phyloP scores from a whole-genome alignment of 495 filamentous ascomycete species.

The Xylaria scruposa region DNA sequence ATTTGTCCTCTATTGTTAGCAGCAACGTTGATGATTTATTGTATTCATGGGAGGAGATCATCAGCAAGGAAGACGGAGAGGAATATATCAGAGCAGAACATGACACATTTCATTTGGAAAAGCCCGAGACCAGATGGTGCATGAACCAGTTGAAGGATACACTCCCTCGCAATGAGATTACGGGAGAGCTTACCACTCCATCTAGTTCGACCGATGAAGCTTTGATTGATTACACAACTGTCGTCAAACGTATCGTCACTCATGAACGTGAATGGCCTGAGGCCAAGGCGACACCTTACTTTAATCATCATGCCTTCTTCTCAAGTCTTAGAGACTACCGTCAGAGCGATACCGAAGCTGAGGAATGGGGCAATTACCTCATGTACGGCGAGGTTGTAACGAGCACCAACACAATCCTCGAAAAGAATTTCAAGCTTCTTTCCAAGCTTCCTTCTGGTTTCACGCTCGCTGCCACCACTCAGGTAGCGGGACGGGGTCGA shows the following conservation, averaged over 20 bases:
- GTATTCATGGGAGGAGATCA: slow-evolving; percentile 68
- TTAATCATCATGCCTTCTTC: slow-evolving; percentile 84
- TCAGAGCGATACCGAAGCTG: slow-evolving; percentile 57
- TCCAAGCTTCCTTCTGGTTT: slow-evolving; percentile 79
- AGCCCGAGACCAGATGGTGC: slow-evolving; percentile 66
- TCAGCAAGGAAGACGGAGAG: slow-evolving; percentile 68
- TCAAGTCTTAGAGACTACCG: slow-evolving; percentile 71
- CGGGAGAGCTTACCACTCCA: slow-evolving; percentile 34
- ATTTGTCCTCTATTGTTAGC: slow-evolving; percentile 76
- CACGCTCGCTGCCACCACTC: slow-evolving; percentile 88
- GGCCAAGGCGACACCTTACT: slow-evolving; percentile 80
- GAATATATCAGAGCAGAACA: slow-evolving; percentile 84
- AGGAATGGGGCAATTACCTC: slow-evolving; percentile 75
- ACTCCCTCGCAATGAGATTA: slow-evolving; percentile 37
- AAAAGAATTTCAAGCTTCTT: slow-evolving; percentile 85
- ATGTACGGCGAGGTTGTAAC: slow-evolving; percentile 94
- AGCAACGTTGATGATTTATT: slow-evolving; percentile 71
- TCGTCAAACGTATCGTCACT: slow-evolving; percentile 74
- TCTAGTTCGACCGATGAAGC: slow-evolving; percentile 51
- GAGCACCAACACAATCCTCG: slow-evolving; percentile 92
- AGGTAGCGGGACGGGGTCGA: slow-evolving; percentile 89
- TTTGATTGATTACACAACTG: slow-evolving; percentile 74
- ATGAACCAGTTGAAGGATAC: slow-evolving; percentile 43
- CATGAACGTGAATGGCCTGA: slow-evolving; percentile 74
- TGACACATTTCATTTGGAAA: slow-evolving; percentile 82